Evolutionary conservation across 2,329 filamentous ascomycete species (phyloP), one percentile per base, ranked within the genome.

Genomic region (Coniella vitis): DNA sequence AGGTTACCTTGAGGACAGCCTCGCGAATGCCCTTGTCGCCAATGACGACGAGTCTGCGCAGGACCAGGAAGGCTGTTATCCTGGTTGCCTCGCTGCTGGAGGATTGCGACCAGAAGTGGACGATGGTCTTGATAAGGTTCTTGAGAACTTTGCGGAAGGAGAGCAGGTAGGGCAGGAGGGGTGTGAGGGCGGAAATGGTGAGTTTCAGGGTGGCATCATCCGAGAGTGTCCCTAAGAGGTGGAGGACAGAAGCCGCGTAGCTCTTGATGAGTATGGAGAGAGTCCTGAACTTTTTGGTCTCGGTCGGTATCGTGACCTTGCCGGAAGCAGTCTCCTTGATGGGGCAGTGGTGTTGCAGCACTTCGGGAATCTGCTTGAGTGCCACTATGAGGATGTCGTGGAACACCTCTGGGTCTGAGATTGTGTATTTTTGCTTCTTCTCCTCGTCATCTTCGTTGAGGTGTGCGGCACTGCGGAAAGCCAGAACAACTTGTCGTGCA

Each of bases 91-190:
- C 90, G 17, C 84, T 84, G 62, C 85, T 93, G 36, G 88, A 84
- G 14, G 85, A 78, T 63, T 94, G 88, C 3, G 90, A 87, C 93
- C 93, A 98, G 61, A 95, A 89, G 55, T 81, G 81, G 47, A 94
- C 87, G 4, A 96, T 82, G 1, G 85, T 83, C 69, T 90, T 93
- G 63, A 90, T 79, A 35, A 97, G 76, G 51, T 84, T 82, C 66
- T 93, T 93, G 51, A 98, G 74, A 39, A 96, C 78, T 70, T 98
- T 97, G 66, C 94, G 88, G 78, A 96, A 97, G 14, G 90, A 91
- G n/a, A 97, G 77, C 14, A 97, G 79, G 65, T 98, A 98, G 12
- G 93, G 93, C 7, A 97, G 76, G 44, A 98, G 79, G 10, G 87
- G 86, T 37, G 87, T 81, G 51, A 95, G 77, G 14, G 90, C 88